Conservation (phyloP, 2,329 filamentous ascomycete species). For the Corinectria fuckeliana region DNA sequence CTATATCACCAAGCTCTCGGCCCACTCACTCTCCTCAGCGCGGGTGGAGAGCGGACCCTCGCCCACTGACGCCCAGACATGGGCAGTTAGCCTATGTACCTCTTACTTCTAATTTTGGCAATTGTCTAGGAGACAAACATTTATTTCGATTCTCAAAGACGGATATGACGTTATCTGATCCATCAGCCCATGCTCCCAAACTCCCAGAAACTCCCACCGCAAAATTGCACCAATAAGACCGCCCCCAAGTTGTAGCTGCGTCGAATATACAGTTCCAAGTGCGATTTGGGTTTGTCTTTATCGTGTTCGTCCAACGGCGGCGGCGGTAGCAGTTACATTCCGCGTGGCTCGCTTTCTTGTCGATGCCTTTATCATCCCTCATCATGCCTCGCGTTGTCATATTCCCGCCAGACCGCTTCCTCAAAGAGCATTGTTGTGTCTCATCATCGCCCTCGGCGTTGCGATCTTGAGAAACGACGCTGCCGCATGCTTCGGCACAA, state of each 20-base stretch:
- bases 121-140: neutral
- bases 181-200: neutral
- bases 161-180: neutral
- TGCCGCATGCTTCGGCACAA: conserved; percentile 50
- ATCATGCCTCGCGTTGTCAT: neutral
- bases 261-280: too few relatives aligned
- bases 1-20: neutral
- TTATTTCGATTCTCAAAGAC: neutral
- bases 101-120: neutral
- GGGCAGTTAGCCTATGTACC: neutral
- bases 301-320: neutral
- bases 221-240: too few relatives aligned
- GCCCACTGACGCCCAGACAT: neutral
- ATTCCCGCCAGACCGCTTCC: neutral
- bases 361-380: neutral
- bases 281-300: too few relatives aligned
- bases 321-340: neutral
- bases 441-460: conserved; percentile 48
- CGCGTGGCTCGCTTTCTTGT: neutral
- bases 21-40: neutral
- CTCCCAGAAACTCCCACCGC: neutral
- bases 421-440: conserved; percentile 39
- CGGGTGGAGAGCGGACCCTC: neutral
- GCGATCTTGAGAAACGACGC: conserved; percentile 51
- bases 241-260: too few relatives aligned